Percentiles rank a stretch among this genome's conserved stretches.
Conservation (phyloP, 2,329 filamentous ascomycete species). For the Onygenales sp. region DNA sequence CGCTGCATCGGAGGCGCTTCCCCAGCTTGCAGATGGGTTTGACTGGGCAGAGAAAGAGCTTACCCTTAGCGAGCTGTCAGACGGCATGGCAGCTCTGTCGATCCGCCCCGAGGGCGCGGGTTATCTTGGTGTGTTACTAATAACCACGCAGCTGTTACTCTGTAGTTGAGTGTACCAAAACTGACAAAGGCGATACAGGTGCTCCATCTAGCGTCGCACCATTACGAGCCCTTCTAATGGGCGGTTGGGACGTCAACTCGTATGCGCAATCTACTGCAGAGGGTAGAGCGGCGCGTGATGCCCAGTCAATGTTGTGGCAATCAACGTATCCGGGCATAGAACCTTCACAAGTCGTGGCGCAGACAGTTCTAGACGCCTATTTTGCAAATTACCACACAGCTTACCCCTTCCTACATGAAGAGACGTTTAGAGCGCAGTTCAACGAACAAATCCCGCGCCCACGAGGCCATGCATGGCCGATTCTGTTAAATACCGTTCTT, state of each 20-base stretch:
- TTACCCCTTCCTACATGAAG: constrained; percentile 41
- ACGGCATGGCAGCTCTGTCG: constrained; percentile 25
- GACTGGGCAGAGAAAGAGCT: constrained; percentile 31
- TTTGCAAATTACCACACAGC: constrained; percentile 38
- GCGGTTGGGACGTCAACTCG: not conserved
- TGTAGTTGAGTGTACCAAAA: not conserved
- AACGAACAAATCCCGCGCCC: constrained; percentile 34
- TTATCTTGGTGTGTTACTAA: constrained; percentile 24
- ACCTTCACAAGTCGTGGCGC: constrained; percentile 29
- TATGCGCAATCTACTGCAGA: not conserved
- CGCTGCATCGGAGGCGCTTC: not conserved
- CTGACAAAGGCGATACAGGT: constrained; percentile 13
- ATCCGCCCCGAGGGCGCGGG: constrained; percentile 31
- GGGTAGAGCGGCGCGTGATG: constrained; percentile 13
- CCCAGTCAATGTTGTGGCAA: constrained; percentile 21
- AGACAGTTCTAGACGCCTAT: constrained; percentile 37
- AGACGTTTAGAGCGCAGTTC: constrained; percentile 39
- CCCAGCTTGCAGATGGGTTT: constrained; percentile 13
- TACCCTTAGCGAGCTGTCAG: constrained; percentile 28
- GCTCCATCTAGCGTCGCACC: constrained; percentile 32
- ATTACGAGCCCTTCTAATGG: constrained; percentile 21
- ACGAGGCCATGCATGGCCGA: constrained; percentile 34
- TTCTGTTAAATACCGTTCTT: constrained; percentile 36
- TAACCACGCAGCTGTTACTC: not conserved
- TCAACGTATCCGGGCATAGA: constrained; percentile 19